These are phyloP conservation scores for Apiospora pterosperma DNA, from an alignment of 2,329 filamentous ascomycete genomes.

Conservation along the genomic window DNA sequence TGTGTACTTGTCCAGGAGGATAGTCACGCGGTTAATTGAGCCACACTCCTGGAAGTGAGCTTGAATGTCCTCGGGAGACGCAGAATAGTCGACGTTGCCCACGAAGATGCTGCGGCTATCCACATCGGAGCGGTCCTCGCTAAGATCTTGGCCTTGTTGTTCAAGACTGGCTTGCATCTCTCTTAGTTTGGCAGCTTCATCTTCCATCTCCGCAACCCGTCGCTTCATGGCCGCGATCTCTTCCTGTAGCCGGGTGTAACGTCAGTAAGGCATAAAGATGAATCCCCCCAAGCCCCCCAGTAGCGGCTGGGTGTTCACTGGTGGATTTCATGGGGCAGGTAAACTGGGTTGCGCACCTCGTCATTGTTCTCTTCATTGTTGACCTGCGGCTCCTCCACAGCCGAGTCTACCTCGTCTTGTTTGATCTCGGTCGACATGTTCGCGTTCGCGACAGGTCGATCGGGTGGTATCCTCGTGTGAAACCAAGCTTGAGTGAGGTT, in stretches of 20 bases:
- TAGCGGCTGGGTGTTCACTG: conserved; percentile 13
- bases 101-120: conserved; percentile 97
- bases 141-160: conserved; percentile 73
- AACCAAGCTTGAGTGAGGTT: background rate
- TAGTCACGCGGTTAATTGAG: conserved; percentile 96
- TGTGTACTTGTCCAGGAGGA: conserved; percentile 95
- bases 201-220: conserved; percentile 85
- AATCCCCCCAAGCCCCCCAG: conserved; percentile 9
- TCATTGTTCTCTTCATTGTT: conserved; percentile 40
- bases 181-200: conserved; percentile 79
- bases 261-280: conserved; percentile 19
- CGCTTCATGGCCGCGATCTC: conserved; percentile 87
- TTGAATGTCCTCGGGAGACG: conserved; percentile 96
- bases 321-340: background rate
- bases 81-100: conserved; percentile 96
- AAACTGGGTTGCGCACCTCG: conserved; percentile 37
- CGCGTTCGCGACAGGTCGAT: background rate
- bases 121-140: conserved; percentile 90
- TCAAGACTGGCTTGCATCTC: conserved; percentile 87
- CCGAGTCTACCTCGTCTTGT: background rate
- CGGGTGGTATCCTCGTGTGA: background rate
- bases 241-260: conserved; percentile 44
- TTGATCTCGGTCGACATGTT: background rate
- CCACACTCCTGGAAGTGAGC: conserved; percentile 97
- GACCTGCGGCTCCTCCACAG: background rate